These are phyloP conservation scores for Phytophthora megakarya DNA, from an alignment of 352 stramenopile species.

Conservation along the genomic window DNA sequence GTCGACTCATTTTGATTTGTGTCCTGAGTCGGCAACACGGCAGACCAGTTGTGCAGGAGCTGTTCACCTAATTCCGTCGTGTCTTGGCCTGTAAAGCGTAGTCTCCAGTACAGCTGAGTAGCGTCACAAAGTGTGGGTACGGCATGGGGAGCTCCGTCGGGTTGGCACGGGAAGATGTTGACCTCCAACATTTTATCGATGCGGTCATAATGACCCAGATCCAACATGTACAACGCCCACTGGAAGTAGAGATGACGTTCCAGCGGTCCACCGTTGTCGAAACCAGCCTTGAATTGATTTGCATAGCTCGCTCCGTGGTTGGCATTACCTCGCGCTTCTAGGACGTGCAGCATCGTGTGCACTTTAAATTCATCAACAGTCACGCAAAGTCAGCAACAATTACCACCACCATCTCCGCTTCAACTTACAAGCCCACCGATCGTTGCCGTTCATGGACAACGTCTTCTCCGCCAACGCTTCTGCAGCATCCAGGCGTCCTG, in stretches of 20 bases:
- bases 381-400: slow-evolving; percentile 7
- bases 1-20: slow-evolving; percentile 20
- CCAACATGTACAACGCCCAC: slow-evolving; percentile 81
- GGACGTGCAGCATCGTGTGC: slow-evolving; percentile 77
- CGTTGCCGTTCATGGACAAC: slow-evolving; percentile 85
- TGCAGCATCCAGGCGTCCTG: slow-evolving; percentile 67
- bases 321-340: slow-evolving; percentile 79
- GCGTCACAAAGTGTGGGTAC: slow-evolving; percentile 66
- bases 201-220: slow-evolving; percentile 81
- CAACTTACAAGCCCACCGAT: slow-evolving; percentile 82
- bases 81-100: slow-evolving; percentile 78
- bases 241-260: slow-evolving; percentile 83
- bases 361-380: slow-evolving; percentile 43
- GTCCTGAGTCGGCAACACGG: slow-evolving; percentile 28
- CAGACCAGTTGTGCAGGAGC: slow-evolving; percentile 60
- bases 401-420: neutral
- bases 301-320: slow-evolving; percentile 86
- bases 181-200: slow-evolving; percentile 83
- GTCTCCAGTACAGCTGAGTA: slow-evolving; percentile 85
- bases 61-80: slow-evolving; percentile 57
- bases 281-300: slow-evolving; percentile 79
- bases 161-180: slow-evolving; percentile 62
- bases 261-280: slow-evolving; percentile 76
- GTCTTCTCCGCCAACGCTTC: slow-evolving; percentile 76
- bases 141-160: slow-evolving; percentile 47